phyloP scores from a whole-genome alignment of 768 basidiomycete species.

The Phanerochaete carnosa region DNA sequence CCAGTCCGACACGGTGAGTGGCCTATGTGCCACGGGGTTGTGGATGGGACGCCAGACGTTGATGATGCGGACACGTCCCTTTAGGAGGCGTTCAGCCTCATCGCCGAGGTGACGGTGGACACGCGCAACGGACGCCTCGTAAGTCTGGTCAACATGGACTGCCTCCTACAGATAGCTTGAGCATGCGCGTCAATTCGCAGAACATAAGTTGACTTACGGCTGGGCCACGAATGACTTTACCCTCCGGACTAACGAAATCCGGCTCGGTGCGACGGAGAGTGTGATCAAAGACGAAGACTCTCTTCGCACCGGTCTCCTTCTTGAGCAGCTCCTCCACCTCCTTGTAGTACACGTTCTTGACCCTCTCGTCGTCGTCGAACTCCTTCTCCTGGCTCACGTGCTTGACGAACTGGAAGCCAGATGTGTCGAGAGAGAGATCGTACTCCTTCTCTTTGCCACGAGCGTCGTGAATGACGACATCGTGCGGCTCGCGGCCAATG shows the following conservation, averaged over 20 bases:
- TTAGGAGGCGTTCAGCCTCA: constrained; percentile 41
- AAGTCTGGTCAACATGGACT: constrained; percentile 47
- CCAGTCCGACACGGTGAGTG: constrained; percentile 41
- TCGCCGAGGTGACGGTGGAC: constrained; percentile 36
- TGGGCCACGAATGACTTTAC: constrained; percentile 21
- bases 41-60: constrained; percentile 46
- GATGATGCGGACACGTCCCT: constrained; percentile 40
- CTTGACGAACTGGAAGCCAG: constrained; percentile 41
- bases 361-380: constrained; percentile 37
- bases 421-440: constrained; percentile 29
- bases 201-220: constrained; percentile 26
- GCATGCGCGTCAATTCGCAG: background rate
- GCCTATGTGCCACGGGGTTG: constrained; percentile 36
- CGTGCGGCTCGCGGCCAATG: constrained; percentile 24
- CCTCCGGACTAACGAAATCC: constrained; percentile 6
- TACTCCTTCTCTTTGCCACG: constrained; percentile 28
- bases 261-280: constrained; percentile 31
- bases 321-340: constrained; percentile 42
- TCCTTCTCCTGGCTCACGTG: constrained; percentile 34
- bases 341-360: constrained; percentile 36
- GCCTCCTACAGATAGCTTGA: constrained; percentile 24
- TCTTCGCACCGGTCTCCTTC: constrained; percentile 34
- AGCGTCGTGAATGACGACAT: constrained; percentile 26
- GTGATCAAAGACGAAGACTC: constrained; percentile 43
- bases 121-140: constrained; percentile 30